phyloP scores from a whole-genome alignment of 2,329 filamentous ascomycete genomes.

The Torrubiellomyces zombiae region DNA sequence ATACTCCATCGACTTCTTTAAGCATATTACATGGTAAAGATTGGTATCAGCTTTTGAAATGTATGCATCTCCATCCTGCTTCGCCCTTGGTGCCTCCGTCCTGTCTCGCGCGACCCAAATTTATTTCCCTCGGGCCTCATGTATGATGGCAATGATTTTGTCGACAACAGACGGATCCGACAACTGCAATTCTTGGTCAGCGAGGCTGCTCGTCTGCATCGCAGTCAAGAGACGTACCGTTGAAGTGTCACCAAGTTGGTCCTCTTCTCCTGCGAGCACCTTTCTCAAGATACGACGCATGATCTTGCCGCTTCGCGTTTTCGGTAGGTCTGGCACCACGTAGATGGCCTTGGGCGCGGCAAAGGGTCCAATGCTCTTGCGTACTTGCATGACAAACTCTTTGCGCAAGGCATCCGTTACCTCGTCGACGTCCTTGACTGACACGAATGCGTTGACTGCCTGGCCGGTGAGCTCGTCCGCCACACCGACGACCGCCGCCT shows the following conservation, averaged over 20 bases:
- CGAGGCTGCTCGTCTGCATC: background rate
- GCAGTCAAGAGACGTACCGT: constrained; percentile 46
- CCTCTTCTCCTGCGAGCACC: constrained; percentile 93
- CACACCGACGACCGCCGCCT: constrained; percentile 90
- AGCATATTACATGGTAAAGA: too few species aligned
- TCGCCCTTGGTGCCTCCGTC: too few species aligned
- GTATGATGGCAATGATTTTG: constrained; percentile 74
- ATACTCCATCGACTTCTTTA: too few species aligned
- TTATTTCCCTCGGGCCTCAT: constrained; percentile 41
- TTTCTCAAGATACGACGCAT: constrained; percentile 95
- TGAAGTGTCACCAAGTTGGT: constrained; percentile 83
- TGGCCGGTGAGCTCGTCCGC: constrained; percentile 89
- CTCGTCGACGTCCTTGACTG: constrained; percentile 74
- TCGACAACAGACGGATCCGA: constrained; percentile 80
- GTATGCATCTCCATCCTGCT: background rate
- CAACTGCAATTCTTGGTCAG: constrained; percentile 35
- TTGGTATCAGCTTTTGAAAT: constrained; percentile 1
- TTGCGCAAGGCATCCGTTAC: constrained; percentile 69
- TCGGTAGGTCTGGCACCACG: constrained; percentile 83
- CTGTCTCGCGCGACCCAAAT: too few species aligned
- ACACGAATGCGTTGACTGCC: constrained; percentile 91
- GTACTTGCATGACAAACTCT: constrained; percentile 84
- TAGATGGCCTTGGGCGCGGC: constrained; percentile 89
- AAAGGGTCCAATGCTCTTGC: constrained; percentile 94
- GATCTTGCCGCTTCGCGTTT: constrained; percentile 96